phyloP scores from a whole-genome alignment of 495 filamentous ascomycete species.

The Daldinia decipiens region DNA sequence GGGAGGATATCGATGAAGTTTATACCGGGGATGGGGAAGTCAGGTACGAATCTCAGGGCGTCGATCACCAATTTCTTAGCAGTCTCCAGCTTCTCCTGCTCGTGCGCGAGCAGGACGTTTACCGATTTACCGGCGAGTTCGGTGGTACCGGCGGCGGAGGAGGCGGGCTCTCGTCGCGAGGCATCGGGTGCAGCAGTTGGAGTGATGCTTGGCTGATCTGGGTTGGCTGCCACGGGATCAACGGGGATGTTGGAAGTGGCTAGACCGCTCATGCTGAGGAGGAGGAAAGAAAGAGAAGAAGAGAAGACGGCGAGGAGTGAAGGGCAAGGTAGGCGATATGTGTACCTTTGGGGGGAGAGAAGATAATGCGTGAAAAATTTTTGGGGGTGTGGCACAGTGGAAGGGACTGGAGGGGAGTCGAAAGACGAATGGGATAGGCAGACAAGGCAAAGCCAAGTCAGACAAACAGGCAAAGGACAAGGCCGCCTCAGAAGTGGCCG shows the following conservation, averaged over 20 bases:
- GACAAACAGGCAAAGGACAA: constrained; percentile 49
- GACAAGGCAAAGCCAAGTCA: constrained; percentile 43
- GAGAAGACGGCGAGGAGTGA: constrained; percentile 48
- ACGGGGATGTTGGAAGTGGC: constrained; percentile 48
- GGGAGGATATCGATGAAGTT: constrained; percentile 99
- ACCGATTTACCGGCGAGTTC: constrained; percentile 95
- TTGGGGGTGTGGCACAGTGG: constrained; percentile 50
- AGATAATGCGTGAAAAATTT: constrained; percentile 45
- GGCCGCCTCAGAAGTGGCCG: constrained; percentile 44
- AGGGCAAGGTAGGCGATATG: constrained; percentile 48
- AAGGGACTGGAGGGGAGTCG: constrained; percentile 43
- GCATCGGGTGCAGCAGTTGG: constrained; percentile 53
- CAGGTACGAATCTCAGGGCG: constrained; percentile 75
- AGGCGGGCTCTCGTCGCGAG: constrained; percentile 66
- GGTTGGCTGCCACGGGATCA: constrained; percentile 47
- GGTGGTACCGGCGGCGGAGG: constrained; percentile 77
- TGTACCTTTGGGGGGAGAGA: constrained; percentile 36
- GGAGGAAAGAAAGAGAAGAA: constrained; percentile 41
- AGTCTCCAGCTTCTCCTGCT: constrained; percentile 44
- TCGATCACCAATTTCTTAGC: constrained; percentile 54
- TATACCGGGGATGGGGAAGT: constrained; percentile 95
- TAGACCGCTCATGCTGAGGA: constrained; percentile 64
- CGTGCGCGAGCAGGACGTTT: constrained; percentile 54
- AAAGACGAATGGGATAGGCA: constrained; percentile 42
- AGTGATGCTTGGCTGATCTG: constrained; percentile 50